phyloP scores from a whole-genome alignment of 228 moss, liverwort and hornwort species.

The Sphagnum magellanicum region DNA sequence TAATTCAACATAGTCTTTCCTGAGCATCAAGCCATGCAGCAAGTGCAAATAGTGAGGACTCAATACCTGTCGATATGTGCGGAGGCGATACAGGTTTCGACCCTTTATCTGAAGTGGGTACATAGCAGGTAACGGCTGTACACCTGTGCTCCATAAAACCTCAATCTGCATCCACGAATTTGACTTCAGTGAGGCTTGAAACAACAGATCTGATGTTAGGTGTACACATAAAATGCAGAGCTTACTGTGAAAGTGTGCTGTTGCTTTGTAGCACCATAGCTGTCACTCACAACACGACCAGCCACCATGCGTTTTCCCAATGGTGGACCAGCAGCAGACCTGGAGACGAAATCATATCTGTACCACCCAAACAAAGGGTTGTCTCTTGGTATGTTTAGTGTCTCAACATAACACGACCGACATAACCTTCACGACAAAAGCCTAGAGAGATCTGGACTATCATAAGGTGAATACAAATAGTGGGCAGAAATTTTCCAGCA shows the following conservation, averaged over 20 bases:
- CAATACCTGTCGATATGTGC: constrained; percentile 64
- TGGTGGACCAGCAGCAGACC: constrained; percentile 25
- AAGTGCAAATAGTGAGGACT: not conserved
- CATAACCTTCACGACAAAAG: no score
- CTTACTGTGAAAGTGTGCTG: constrained; percentile 98
- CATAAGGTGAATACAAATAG: not conserved
- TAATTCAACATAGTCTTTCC: not conserved
- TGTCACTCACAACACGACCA: constrained; percentile 90
- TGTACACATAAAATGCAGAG: not conserved
- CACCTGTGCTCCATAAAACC: constrained; percentile 77
- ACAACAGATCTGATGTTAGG: not conserved
- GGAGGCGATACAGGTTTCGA: constrained; percentile 68
- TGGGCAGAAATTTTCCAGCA: no score
- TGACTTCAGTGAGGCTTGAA: not conserved
- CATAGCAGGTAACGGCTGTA: constrained; percentile 56
- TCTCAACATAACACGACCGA: no score
- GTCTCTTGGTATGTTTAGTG: no score
- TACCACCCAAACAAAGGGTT: not conserved
- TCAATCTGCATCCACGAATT: constrained; percentile 45
- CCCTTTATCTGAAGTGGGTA: constrained; percentile 68
- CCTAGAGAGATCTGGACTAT: not conserved
- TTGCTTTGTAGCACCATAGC: constrained; percentile 78
- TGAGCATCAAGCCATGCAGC: not conserved
- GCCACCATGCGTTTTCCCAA: constrained; percentile 64
- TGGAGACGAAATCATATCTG: constrained; percentile 23